Evolutionary conservation across 129 eudicot genomes (phyloP), one percentile per base, ranked within the genome.

Genomic region (Chrysanthemum lavandulifolium): DNA sequence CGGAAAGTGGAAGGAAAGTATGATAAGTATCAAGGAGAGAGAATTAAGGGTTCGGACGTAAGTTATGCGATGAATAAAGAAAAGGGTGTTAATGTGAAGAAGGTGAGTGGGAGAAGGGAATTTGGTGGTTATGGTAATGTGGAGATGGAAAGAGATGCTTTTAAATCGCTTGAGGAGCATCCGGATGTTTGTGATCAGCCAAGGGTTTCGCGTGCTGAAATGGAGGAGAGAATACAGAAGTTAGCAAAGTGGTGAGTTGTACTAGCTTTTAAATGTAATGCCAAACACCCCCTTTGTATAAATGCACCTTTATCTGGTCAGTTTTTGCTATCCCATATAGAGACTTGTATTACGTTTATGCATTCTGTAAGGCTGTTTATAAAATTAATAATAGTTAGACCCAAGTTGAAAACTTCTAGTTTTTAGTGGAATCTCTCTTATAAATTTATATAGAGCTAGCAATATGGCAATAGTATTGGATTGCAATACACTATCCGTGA

Each of bases 161-260:
- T 93, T 73, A 84, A 71, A 81, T 48, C 92, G 63, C 21, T 88
- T 40, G 89, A 87, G 45, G 65, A 75, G 21, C 62, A 49, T 59
- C 82, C 75, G 14, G 92, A 82, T 76, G 82, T 83, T 65, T 73
- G 72, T 59, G 96, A 78, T 71, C 75, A 79, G 82, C 96, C 90
- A 12, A 80, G 96, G 67, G 81, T 93, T 58, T 73, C 97, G 0
- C 80, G 85, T 10, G 84, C 81, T 19, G 98, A 90, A 72, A 93
- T 93, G 98, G 98, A 93, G 72, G 98, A 87, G 69, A 86, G 97
- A 81, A 87, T 93, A 59, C 96, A 89, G 77, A 87, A 63, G 73
- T 89, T 93, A 61, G 98, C 98, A 60, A 87, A 84, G 78, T 82
- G 98, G 98, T 90, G 69, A 79, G 90, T 83, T 23, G 31, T 54